Percentiles rank a stretch among this genome's conserved stretches.
Conservation (phyloP, 331 rosid genomes). For the Rhamnella rubrinervis region DNA sequence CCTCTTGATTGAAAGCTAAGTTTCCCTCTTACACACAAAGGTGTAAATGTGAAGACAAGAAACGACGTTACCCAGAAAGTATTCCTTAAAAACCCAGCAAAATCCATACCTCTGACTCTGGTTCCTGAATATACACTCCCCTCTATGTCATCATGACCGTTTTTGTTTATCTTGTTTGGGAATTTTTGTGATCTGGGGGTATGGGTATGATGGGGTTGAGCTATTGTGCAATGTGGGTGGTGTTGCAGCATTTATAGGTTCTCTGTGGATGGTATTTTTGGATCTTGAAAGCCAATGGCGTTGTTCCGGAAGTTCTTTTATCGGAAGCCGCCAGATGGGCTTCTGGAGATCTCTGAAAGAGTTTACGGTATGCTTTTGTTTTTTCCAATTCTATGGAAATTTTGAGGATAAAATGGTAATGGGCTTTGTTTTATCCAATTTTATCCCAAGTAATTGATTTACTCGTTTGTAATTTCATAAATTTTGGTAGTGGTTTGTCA, state of each 20-base stretch:
- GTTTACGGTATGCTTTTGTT: conserved; percentile 73
- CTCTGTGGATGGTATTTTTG: conserved; percentile 24
- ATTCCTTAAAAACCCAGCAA: conserved; percentile 75
- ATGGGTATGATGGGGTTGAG: conserved; percentile 24
- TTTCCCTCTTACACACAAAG: conserved; percentile 35
- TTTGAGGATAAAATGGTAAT: conserved; percentile 10
- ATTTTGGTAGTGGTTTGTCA: neutral
- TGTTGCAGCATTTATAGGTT: conserved; percentile 32
- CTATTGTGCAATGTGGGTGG: conserved; percentile 42
- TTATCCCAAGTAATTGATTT: conserved; percentile 17
- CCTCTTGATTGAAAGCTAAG: conserved; percentile 83
- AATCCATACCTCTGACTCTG: conserved; percentile 39
- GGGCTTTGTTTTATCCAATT: conserved; percentile 10
- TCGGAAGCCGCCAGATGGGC: conserved; percentile 98
- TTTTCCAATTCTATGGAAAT: conserved; percentile 13
- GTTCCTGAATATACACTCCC: conserved; percentile 61
- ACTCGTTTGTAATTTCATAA: neutral
- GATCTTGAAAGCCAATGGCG: conserved; percentile 73
- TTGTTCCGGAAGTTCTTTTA: conserved; percentile 86
- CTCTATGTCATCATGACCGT: conserved; percentile 34
- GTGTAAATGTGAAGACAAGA: conserved; percentile 62
- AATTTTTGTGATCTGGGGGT: conserved; percentile 37
- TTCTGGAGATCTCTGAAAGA: conserved; percentile 86
- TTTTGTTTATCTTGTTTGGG: conserved; percentile 23
- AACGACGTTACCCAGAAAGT: conserved; percentile 31